phyloP scores from a whole-genome alignment of 306 rosid genomes.

The Echinosophora koreensis region DNA sequence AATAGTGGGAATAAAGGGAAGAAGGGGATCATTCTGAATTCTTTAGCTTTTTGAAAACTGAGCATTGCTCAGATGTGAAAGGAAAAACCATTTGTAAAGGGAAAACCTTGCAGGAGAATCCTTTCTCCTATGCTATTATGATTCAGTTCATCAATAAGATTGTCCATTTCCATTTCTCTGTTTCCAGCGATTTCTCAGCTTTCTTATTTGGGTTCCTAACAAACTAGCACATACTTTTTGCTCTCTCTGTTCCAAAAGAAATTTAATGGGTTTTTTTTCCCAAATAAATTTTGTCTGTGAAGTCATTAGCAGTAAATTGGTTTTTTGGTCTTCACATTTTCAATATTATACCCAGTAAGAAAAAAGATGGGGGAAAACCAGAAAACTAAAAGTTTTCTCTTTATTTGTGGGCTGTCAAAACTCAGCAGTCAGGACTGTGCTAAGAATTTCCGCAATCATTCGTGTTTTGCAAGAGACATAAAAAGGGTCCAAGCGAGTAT shows the following conservation, averaged over 20 bases:
- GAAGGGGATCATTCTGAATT: no score
- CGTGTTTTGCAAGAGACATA: neutral
- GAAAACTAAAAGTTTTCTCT: neutral
- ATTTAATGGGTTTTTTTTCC: neutral
- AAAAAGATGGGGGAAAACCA: neutral
- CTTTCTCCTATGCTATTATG: no score
- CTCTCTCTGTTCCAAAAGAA: neutral
- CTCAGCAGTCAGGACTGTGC: neutral
- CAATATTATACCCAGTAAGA: neutral
- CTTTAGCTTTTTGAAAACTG: no score
- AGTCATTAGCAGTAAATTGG: neutral
- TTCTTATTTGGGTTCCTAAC: no score
- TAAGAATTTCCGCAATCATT: neutral
- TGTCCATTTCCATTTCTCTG: no score
- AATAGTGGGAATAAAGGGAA: no score
- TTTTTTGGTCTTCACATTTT: conserved; percentile 5
- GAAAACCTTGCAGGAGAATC: no score
- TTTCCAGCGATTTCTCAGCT: no score
- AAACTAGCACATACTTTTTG: no score
- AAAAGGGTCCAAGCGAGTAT: neutral
- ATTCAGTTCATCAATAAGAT: no score
- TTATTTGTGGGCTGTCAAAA: neutral
- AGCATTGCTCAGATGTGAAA: no score
- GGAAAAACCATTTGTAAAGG: no score
- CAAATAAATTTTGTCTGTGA: conserved; percentile 8